phyloP scores from a whole-genome alignment of 176 grass and related monocot species.

The Puccinellia tenuiflora region DNA sequence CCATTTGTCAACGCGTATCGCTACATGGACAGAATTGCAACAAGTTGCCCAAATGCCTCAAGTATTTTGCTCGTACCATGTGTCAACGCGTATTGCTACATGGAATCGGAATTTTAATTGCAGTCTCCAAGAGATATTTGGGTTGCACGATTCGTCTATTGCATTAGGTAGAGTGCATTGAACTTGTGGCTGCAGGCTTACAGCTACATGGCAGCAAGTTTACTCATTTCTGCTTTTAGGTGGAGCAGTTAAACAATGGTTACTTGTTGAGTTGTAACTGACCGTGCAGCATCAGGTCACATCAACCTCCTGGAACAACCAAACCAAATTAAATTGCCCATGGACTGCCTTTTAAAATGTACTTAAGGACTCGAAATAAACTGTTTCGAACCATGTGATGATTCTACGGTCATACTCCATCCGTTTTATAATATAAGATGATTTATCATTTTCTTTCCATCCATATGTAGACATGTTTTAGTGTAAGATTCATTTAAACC shows the following conservation, averaged over 20 bases:
- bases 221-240: constrained; percentile 20
- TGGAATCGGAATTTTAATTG: neutral
- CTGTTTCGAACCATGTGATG: neutral
- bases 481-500: too few relatives aligned
- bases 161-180: neutral
- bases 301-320: neutral
- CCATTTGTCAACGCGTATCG: neutral
- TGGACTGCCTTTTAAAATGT: neutral
- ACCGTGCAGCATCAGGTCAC: neutral
- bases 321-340: neutral
- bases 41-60: too few relatives aligned
- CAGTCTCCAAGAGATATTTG: neutral
- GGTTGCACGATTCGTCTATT: neutral
- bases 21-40: neutral
- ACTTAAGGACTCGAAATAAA: neutral
- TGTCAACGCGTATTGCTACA: neutral
- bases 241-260: constrained; percentile 15
- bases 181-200: neutral
- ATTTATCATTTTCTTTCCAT: too few relatives aligned
- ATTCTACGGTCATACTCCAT: too few relatives aligned
- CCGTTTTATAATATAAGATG: too few relatives aligned
- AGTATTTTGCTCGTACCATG: neutral
- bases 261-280: neutral
- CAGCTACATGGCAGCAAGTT: neutral
- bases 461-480: too few relatives aligned